Conservation (phyloP, 176 grass and related monocot species). For the Poa annua region DNA sequence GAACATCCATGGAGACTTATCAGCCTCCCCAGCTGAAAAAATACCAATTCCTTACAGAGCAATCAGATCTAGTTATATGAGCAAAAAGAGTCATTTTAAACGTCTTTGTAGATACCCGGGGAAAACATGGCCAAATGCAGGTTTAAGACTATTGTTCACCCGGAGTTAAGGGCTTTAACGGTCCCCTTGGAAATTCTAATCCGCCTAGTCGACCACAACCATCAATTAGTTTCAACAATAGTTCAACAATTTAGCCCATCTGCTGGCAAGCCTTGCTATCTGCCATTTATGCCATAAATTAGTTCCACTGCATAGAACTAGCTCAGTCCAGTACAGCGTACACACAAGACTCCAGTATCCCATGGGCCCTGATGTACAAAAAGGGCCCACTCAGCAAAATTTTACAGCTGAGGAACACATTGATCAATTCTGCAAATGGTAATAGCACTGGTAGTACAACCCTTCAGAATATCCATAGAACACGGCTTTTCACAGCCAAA, state of each 20-base stretch:
- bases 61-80: background rate
- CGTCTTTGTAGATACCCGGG: background rate
- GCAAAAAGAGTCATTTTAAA: background rate
- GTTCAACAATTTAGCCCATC: background rate
- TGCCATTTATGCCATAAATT: background rate
- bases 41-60: background rate
- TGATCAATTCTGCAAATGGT: background rate
- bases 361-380: background rate
- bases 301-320: constrained; percentile 15
- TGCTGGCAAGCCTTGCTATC: background rate
- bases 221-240: background rate
- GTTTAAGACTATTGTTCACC: background rate
- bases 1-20: background rate
- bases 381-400: background rate
- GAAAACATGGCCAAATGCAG: background rate
- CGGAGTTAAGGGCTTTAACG: too few species aligned
- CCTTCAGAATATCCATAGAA: constrained; percentile 27
- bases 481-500: constrained; percentile 23
- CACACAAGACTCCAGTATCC: background rate
- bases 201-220: background rate
- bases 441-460: constrained; percentile 1
- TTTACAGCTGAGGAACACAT: background rate
- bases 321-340: background rate
- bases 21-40: background rate
- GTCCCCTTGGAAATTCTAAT: background rate